phyloP scores from a whole-genome alignment of 768 basidiomycete species.

The Russula sp. region DNA sequence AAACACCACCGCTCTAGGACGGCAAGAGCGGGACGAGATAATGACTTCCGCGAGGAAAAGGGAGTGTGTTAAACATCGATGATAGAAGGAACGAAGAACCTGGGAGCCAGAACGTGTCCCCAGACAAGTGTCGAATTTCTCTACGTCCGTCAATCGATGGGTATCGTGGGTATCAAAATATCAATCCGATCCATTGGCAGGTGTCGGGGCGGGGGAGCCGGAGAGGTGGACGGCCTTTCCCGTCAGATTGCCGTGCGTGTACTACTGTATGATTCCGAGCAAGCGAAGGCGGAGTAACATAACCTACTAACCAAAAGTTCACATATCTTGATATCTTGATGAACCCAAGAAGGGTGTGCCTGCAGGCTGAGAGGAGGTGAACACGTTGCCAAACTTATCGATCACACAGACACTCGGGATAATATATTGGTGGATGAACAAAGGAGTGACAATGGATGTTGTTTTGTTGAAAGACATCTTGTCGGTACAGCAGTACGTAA shows the following conservation, averaged over 20 bases:
- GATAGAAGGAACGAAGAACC: not conserved
- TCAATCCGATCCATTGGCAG: not conserved
- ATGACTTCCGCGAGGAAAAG: no score
- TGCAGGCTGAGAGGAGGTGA: conserved; percentile 7
- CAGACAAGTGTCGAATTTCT: not conserved
- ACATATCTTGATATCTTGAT: conserved; percentile 2
- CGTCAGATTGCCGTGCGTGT: not conserved
- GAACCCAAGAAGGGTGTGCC: not conserved
- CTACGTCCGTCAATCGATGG: not conserved
- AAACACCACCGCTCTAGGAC: not conserved
- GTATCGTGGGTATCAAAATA: not conserved
- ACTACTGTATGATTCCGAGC: not conserved
- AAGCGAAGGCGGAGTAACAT: not conserved
- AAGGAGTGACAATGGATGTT: not conserved
- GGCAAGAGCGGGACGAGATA: not conserved
- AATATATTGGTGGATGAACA: not conserved
- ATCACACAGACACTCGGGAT: not conserved
- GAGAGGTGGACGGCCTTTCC: no score
- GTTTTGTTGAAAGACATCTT: not conserved
- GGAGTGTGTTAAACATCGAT: not conserved
- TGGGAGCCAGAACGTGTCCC: not conserved
- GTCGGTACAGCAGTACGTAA: not conserved
- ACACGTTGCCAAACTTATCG: conserved; percentile 14
- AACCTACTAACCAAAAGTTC: not conserved
- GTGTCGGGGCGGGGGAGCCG: not conserved